phyloP scores from a whole-genome alignment of 306 rosid genomes.

The Luffa aegyptiaca region DNA sequence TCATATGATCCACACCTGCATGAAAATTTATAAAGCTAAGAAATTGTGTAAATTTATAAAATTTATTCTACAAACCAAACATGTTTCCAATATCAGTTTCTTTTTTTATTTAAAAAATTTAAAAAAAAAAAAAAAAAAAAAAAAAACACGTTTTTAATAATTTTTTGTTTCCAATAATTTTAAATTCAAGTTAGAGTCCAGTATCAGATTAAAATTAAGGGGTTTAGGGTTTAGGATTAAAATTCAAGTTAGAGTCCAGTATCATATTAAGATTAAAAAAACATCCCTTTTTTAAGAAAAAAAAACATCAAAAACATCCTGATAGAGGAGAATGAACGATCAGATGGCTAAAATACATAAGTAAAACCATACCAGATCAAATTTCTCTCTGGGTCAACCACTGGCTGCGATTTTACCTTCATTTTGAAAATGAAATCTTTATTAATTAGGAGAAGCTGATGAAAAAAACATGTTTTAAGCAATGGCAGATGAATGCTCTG shows the following conservation, averaged over 20 bases:
- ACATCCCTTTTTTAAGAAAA: too few species aligned
- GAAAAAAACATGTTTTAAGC: background rate
- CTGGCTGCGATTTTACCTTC: constrained; percentile 89
- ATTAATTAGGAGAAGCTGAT: constrained; percentile 9
- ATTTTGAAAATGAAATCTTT: constrained; percentile 16
- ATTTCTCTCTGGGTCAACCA: constrained; percentile 47
- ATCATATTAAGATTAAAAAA: background rate
- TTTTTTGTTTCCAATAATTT: background rate
- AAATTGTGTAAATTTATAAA: background rate
- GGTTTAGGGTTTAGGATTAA: too few species aligned
- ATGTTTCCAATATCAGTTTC: background rate
- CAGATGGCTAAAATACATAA: background rate
- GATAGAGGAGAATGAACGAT: background rate
- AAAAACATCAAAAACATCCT: background rate
- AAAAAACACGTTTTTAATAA: too few species aligned
- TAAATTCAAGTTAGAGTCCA: background rate
- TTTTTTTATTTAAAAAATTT: too few species aligned
- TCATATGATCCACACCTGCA: constrained; percentile 98
- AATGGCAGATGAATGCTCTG: background rate
- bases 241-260: background rate
- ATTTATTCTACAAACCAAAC: background rate
- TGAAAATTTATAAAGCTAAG: background rate
- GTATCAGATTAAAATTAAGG: background rate
- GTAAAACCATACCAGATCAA: constrained; percentile 46
- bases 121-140: too few species aligned